Conservation (phyloP, 345 rosid species). For the Theobroma cacao region DNA sequence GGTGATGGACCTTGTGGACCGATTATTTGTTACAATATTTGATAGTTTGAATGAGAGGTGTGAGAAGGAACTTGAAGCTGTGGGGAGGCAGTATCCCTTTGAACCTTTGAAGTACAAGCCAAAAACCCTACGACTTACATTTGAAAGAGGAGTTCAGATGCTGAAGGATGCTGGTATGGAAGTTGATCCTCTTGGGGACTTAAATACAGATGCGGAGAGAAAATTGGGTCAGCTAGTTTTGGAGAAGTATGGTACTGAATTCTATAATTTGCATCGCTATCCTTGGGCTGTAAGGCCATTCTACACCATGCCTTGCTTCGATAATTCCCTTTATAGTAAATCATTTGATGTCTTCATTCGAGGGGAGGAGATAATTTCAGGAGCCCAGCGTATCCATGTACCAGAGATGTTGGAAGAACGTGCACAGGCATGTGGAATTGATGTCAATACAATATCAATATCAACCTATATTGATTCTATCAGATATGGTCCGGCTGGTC, state of each 20-base stretch:
- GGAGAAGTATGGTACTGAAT: slow-evolving; percentile 92
- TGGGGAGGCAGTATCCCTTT: slow-evolving; percentile 70
- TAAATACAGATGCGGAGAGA: slow-evolving; percentile 86
- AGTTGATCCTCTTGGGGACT: slow-evolving; percentile 84
- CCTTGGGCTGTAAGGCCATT: slow-evolving; percentile 83
- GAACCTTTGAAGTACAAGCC: slow-evolving; percentile 80
- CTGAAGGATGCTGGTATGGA: slow-evolving; percentile 87
- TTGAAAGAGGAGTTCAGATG: slow-evolving; percentile 90
- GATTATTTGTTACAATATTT: slow-evolving; percentile 65
- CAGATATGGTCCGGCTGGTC: too few relatives aligned
- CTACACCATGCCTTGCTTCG: slow-evolving; percentile 86
- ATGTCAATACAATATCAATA: too few relatives aligned
- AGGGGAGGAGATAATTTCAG: too few relatives aligned
- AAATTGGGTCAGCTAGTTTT: slow-evolving; percentile 84
- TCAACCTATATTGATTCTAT: too few relatives aligned
- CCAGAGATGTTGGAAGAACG: too few relatives aligned
- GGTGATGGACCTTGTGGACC: slow-evolving; percentile 82
- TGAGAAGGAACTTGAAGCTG: slow-evolving; percentile 72
- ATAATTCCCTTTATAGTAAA: slow-evolving; percentile 68
- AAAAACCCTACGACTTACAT: slow-evolving; percentile 63
- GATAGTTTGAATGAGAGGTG: slow-evolving; percentile 62
- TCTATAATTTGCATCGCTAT: slow-evolving; percentile 73
- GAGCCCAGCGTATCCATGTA: too few relatives aligned
- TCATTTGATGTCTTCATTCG: slow-evolving; percentile 90
- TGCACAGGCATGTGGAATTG: too few relatives aligned